Conservation (phyloP, 2,329 filamentous ascomycete genomes). For the Xylariaceae sp. region DNA sequence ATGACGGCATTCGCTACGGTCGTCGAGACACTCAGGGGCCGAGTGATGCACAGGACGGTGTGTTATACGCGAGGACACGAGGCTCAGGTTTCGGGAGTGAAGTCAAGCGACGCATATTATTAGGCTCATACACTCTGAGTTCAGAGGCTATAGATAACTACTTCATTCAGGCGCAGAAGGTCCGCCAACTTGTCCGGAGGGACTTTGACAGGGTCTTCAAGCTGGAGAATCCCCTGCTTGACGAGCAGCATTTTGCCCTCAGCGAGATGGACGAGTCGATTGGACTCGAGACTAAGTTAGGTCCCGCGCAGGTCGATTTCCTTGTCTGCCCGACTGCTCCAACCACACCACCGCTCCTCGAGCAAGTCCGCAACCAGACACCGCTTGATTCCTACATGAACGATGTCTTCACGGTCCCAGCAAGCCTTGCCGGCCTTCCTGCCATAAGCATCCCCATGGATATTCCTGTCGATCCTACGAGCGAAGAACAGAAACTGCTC, state of each 20-base stretch:
- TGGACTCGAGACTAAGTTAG: slow-evolving; percentile 61
- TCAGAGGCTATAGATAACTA: slow-evolving; percentile 94
- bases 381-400: slow-evolving; percentile 85
- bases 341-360: slow-evolving; percentile 71
- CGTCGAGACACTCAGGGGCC: slow-evolving; percentile 53
- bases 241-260: slow-evolving; percentile 60
- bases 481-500: slow-evolving; percentile 46
- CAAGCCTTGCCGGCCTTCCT: slow-evolving; percentile 88
- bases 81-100: slow-evolving; percentile 80
- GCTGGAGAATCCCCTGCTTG: slow-evolving; percentile 70
- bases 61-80: slow-evolving; percentile 78
- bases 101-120: slow-evolving; percentile 83
- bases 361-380: slow-evolving; percentile 60
- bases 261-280: slow-evolving; percentile 64
- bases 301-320: slow-evolving; percentile 76
- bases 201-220: slow-evolving; percentile 87
- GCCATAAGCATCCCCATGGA: slow-evolving; percentile 81
- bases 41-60: slow-evolving; percentile 63
- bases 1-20: slow-evolving; percentile 95
- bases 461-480: slow-evolving; percentile 41
- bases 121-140: slow-evolving; percentile 89
- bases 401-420: slow-evolving; percentile 94
- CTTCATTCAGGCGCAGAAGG: slow-evolving; percentile 90
- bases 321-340: slow-evolving; percentile 88
- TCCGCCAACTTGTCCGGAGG: slow-evolving; percentile 80